Base-by-base conservation (phyloP, 2,329 filamentous ascomycete genomes). In the Neopestalotiopsis rosae region DNA sequence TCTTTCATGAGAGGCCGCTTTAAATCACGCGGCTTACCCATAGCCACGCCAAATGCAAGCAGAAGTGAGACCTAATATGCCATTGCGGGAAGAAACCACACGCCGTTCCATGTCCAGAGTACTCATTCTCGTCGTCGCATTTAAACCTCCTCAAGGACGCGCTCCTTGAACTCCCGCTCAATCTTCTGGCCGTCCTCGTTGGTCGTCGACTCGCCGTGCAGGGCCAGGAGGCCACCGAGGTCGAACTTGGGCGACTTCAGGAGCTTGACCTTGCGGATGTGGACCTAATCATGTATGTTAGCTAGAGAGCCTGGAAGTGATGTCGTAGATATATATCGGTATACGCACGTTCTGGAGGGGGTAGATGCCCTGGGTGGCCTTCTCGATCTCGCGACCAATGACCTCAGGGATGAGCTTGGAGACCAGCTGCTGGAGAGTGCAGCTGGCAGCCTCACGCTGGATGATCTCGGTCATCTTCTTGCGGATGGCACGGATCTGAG, bases 381-480 rank as follows among this genome's bases (percentile, higher is more conserved):
- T 99, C 92, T 99, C 96, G 77, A 99, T 99, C 89, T 98, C 96
- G 82, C 96, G 95, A 79, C 96, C 96, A 84, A 99, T 98, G 77
- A 98, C 96, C 89, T 99, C 96, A 75, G 96, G 96, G 82, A 99
- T 98, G 80, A 99, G 91, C 92, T 99, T 99, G 83, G 94, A 93
- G 81, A 94, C 97, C 79, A 99, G 92, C 90, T 98, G 95, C 79
- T 93, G 92, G 76, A 99, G 91, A 74, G 94, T 97, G 91, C 94
- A 97, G 88, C 89, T 94, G 78, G 93, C 90, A 73, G 96, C 96
- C 89, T 99, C 96, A 79, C 95, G 93, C 86, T 93, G 90, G 86
- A 99, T 98, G 86, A 99, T 98, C 87, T 99, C 96, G 75, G 90
- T 93, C 96, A 99, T 99, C 94, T 99, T 98, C 90, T 95, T 96